Conservation (phyloP, 495 filamentous ascomycete genomes). For the Podospora sp. region DNA sequence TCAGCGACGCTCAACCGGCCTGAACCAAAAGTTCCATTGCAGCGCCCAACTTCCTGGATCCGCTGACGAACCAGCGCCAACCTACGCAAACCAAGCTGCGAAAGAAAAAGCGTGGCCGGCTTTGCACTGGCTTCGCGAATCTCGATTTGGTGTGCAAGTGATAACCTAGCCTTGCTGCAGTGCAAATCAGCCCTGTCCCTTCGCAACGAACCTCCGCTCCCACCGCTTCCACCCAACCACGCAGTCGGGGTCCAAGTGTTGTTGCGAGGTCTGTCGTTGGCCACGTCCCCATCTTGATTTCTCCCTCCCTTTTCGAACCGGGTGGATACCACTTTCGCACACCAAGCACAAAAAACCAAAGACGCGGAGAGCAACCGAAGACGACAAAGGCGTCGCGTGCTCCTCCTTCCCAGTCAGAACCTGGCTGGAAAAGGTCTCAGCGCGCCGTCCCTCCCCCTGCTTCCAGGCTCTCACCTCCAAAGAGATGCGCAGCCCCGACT, state of each 20-base stretch:
- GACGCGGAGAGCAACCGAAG: neutral
- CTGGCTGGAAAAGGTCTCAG: neutral
- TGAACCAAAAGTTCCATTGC: neutral
- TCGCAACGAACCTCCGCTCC: neutral
- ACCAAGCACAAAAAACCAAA: neutral
- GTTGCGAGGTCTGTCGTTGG: neutral
- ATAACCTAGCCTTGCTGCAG: neutral
- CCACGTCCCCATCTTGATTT: neutral
- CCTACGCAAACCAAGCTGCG: neutral
- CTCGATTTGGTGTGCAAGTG: neutral
- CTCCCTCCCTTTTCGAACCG: neutral
- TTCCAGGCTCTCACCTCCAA: neutral
- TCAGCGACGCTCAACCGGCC: neutral
- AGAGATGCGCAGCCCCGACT: conserved; percentile 6
- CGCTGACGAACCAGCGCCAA: neutral
- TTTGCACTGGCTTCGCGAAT: neutral
- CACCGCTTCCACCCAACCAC: neutral
- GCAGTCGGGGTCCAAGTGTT: neutral
- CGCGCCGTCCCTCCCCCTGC: neutral
- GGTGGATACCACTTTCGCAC: neutral
- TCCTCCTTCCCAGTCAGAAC: neutral
- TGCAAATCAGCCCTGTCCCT: neutral
- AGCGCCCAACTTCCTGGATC: neutral
- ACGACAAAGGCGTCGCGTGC: neutral
- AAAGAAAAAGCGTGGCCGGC: neutral